Base-by-base conservation (phyloP, 129 eudicot genomes). In the Flaveria linearis region DNA sequence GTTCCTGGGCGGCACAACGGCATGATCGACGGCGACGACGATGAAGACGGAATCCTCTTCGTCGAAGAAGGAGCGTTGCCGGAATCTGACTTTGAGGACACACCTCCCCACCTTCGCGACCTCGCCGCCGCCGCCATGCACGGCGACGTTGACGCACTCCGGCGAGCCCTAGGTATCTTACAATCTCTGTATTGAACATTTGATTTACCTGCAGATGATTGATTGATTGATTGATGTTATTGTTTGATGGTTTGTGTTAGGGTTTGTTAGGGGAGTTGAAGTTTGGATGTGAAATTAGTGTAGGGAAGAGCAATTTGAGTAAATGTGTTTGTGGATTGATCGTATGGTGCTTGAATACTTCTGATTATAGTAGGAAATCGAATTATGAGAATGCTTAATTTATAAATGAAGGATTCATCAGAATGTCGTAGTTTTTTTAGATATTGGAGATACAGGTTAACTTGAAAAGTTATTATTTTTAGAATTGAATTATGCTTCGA, bases 91-190 rank as follows among this genome's bases (percentile, higher is more conserved):
- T 67, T 80, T 39, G 82, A 83, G 14, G 95, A 88, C 17, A 84
- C 86, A 9, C 97, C 92, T 64, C 92, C 84, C 41, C 97, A 88
- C 85, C 96, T 93, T 68, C 93, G 86, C 42, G 88, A 81, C 68
- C 82, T 93, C 16, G 91, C 91, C 78, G 62, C 88, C 84, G 98
- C 98, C 81, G 85, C 91, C 81, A 74, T 82, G 71, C 65, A 71
- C 83, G 98, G 98, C 63, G 88, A 93, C 76, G 56, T 85, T 43
- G 71, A 72, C 45, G 93, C 86, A 30, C 98, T 93, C 16, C 88
- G 88, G 52, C 84, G 18, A 25, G 96, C 97, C 75, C 91, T 93
- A 4, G 97, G 98, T 93, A 64, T 45, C 10, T 0, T 17, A 5
- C 7, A 30, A n/a, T 68, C 23, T 69, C 14, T n/a, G n/a, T 7